Conservation (phyloP, 495 filamentous ascomycete genomes). For the Hyphodiscus hymeniophilus region DNA sequence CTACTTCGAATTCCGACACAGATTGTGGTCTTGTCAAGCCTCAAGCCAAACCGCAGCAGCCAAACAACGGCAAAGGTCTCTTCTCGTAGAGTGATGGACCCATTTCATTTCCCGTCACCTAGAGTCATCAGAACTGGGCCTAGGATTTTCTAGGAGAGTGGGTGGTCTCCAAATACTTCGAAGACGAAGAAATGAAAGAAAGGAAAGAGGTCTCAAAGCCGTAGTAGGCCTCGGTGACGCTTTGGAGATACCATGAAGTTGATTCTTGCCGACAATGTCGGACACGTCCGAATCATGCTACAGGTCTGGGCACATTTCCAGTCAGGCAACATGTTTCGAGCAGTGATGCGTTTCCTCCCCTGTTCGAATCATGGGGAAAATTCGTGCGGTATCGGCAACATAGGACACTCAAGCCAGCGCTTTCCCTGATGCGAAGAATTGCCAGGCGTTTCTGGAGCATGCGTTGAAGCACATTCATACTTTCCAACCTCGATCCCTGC, state of each 20-base stretch:
- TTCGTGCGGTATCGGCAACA: no score
- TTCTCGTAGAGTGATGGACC: not conserved
- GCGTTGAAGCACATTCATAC: no score
- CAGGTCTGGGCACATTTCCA: not conserved
- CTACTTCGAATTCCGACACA: not conserved
- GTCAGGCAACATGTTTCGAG: no score
- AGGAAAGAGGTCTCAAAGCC: no score
- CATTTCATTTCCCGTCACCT: not conserved
- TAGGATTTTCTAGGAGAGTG: constrained; percentile 2
- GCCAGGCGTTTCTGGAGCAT: no score
- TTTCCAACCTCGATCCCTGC: no score
- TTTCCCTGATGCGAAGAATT: no score
- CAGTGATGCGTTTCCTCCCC: not conserved
- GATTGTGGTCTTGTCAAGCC: not conserved
- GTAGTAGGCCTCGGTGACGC: not conserved
- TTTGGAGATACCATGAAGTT: not conserved
- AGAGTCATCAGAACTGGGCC: not conserved
- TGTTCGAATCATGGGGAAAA: no score
- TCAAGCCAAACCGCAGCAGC: not conserved
- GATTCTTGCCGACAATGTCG: not conserved
- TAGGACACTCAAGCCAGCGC: no score
- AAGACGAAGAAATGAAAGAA: no score
- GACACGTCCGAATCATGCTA: not conserved
- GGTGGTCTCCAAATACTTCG: no score
- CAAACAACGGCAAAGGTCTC: not conserved